Base-by-base conservation (phyloP, 1,284 basidiomycete genomes). In the Polyporus tsugae region DNA sequence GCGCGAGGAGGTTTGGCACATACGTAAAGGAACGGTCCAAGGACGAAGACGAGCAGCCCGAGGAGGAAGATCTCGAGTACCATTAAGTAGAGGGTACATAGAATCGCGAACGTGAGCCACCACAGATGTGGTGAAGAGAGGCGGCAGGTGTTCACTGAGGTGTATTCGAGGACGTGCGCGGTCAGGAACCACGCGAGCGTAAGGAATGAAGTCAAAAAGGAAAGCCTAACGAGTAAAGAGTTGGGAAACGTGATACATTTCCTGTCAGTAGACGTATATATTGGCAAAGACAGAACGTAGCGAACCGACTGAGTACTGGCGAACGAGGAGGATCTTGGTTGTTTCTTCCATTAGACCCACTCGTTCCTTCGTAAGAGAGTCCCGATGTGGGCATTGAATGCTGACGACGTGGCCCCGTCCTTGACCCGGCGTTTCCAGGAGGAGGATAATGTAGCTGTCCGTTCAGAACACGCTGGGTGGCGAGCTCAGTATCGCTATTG, bases 131-230 rank as follows among this genome's bases (percentile, higher is more conserved):
- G 93, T 9, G 92, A 86, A 0, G 89, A 83, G 68, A 83, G 79
- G 25, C 92, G 89, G 70, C 93, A 95, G 13, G 88, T 86, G 72
- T 89, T 83, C 39, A 92, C 81, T 11, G 91, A 91, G 15, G 90
- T 91, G 74, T 93, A 94, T 69, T 89, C 85, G 66, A 95, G 81
- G 38, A 94, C 89, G 75, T 95, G 91, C 9, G 92, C 91, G 22
- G 88, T 89, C 19, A 94, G 76, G 75, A 94, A 94, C 92, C 93
- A 95, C 65, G 85, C 87, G 15, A 94, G 76, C n/a, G 90, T 91
- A 68, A 92, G 78, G 65, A 92, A 78, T 19, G 91, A 91, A 11
- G 87, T 86, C 73, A 92, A 80, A 55, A 92, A 82, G 2, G 89
- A 87, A 62, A 93, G 75, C 52, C 90, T 92, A 62, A 1, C 22